These are phyloP conservation scores for Shiraia sp. DNA, from an alignment of 2,329 filamentous ascomycete genomes.

Conservation along the genomic window DNA sequence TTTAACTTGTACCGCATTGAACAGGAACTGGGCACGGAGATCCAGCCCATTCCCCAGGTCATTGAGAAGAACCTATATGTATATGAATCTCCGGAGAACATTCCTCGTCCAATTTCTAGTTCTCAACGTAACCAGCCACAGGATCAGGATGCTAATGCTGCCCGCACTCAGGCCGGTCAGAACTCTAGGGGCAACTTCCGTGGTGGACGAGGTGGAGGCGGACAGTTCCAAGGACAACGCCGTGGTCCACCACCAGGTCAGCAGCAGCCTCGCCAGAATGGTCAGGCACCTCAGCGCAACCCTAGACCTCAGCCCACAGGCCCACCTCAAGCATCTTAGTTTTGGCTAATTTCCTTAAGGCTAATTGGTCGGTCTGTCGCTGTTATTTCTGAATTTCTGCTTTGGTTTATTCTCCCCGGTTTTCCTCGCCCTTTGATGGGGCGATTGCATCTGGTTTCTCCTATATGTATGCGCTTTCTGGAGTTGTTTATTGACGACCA, in stretches of 20 bases:
- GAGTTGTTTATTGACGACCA: slow-evolving; percentile 31
- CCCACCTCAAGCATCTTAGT: slow-evolving; percentile 32
- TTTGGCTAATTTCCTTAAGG: slow-evolving; percentile 8
- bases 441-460: slow-evolving; percentile 24
- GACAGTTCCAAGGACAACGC: slow-evolving; percentile 37
- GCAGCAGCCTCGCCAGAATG: slow-evolving; percentile 40
- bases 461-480: slow-evolving; percentile 32
- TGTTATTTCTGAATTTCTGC: slow-evolving; percentile 25
- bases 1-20: slow-evolving; percentile 99
- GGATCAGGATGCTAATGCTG: slow-evolving; percentile 29
- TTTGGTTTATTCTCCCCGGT: slow-evolving; percentile 28
- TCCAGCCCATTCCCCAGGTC: slow-evolving; percentile 88
- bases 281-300: slow-evolving; percentile 40
- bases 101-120: slow-evolving; percentile 78
- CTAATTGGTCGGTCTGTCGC: slow-evolving; percentile 36
- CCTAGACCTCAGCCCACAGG: slow-evolving; percentile 37
- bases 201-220: slow-evolving; percentile 41
- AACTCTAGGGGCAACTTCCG: slow-evolving; percentile 35
- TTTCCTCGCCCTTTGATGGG: slow-evolving; percentile 34
- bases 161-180: slow-evolving; percentile 26
- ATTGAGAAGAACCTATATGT: slow-evolving; percentile 99
- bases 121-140: slow-evolving; percentile 41
- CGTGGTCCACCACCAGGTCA: slow-evolving; percentile 32
- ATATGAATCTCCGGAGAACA: slow-evolving; percentile 93
- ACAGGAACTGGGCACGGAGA: slow-evolving; percentile 94